Base-by-base conservation (phyloP, 768 basidiomycete species). In the Gloeophyllum trabeum region DNA sequence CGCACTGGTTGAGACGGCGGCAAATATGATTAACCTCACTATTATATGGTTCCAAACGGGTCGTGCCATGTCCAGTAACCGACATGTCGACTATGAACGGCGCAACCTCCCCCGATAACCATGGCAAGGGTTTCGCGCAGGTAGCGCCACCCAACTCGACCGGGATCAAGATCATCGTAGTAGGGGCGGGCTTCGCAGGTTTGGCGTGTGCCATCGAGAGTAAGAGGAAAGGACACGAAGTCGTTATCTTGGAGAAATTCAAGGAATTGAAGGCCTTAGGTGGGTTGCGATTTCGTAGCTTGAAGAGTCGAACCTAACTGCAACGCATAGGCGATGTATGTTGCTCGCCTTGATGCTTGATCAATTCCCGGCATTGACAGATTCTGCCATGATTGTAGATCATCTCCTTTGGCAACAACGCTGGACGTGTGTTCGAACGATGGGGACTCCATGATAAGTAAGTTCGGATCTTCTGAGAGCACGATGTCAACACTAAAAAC, bases 121-220 rank as follows among this genome's bases (percentile, higher is more conserved):
- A n/a, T 32, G 28, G 28, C 28, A 10, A 10, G 10, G 28, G 28
- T 10, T 32, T 10, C 28, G 16, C 28, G 10, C 10, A 32, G 28
- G 26, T 44, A 18, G 43, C 43, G 2, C 43, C 36, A 6, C 41
- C 43, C 10, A 30, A 24, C 7, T 24, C 48, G 42, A 36, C 24
- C 14, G 46, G 44, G 12, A 40, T 47, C 45, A 47, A 47, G 32
- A 20, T 47, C 21, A 36, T 45, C 21, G 36, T 47, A 23, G 50
- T 54, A n/a, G 54, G 54, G n/a, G 54, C 54, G 3, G 54, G 54
- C 4, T 51, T 54, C 40, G 54, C 47, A n/a, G 54, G 54, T 0
- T 40, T 55, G 12, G 43, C 51, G 2, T 46, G 46, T 19, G 54
- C 54, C 5, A 54, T 54, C 34, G 54, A 51, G 23, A 30, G 24